phyloP scores from a whole-genome alignment of 352 stramenopile genomes.

The Globisporangium splendens region DNA sequence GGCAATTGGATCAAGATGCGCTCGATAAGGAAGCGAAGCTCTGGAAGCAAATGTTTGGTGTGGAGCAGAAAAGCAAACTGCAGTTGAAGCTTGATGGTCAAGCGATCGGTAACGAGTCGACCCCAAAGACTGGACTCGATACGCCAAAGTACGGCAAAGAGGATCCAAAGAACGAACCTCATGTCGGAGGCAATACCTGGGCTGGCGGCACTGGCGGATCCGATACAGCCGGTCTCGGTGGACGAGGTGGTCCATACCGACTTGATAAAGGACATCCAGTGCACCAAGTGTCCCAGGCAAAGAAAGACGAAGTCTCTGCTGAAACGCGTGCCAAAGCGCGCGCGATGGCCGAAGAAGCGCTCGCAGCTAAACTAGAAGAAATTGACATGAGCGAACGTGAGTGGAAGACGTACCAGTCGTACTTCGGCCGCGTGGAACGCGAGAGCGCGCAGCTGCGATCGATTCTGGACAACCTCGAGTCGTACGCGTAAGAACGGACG shows the following conservation, averaged over 20 bases:
- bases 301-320: conserved; percentile 91
- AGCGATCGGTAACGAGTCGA: conserved; percentile 35
- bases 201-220: conserved; percentile 91
- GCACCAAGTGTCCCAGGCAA: conserved; percentile 93
- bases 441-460: conserved; percentile 76
- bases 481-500: conserved; percentile 77
- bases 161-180: conserved; percentile 91
- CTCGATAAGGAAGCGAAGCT: conserved; percentile 45
- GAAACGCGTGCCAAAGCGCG: conserved; percentile 63
- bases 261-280: conserved; percentile 93
- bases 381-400: conserved; percentile 87
- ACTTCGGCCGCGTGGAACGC: conserved; percentile 66
- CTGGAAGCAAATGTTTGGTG: conserved; percentile 71
- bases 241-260: conserved; percentile 92
- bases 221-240: conserved; percentile 91
- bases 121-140: conserved; percentile 62
- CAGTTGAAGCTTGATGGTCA: conserved; percentile 51
- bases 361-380: conserved; percentile 60
- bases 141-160: conserved; percentile 93
- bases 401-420: conserved; percentile 74
- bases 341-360: conserved; percentile 71
- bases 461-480: conserved; percentile 83
- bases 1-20: conserved; percentile 50
- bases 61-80: conserved; percentile 11
- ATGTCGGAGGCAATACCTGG: conserved; percentile 95